Base-by-base conservation (phyloP, 805 yeast genomes). In the Yamadazyma olivae region DNA sequence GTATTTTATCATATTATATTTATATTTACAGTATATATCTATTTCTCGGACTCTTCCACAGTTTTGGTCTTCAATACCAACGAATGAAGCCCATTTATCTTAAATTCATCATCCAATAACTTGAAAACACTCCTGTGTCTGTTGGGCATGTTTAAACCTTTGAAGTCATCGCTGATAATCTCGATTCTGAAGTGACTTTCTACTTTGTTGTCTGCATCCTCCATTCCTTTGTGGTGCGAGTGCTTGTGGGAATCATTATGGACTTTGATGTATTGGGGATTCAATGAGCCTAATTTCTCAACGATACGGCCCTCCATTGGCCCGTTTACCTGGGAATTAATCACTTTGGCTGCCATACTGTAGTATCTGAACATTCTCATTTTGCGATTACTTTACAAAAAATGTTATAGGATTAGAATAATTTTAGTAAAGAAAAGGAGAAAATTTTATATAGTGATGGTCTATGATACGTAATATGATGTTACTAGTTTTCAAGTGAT, bases 201-300 rank as follows among this genome's bases (percentile, higher is more conserved):
- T 2, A 74, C 70, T 12, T 65, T 69, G 57, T 88, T 88, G 2
- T 71, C 47, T 6, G 90, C 87, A 3, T 82, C 88, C 35, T 79
- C 72, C 65, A 87, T 73, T 2, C 95, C 89, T 39, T 79, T 81
- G 57, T 91, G 98, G 45, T 86, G 90, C 2, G 89, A 77, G 59
- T 91, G 98, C 54, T 84, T 84, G 59, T 78, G 79, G 5, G 96
- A 86, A 59, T 91, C 97, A 56, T 91, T 91, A 39, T 65, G 67
- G 5, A 91, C 71, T 21, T 64, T 71, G 45, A 75, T 67, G 46
- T 44, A 57, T 6, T 53, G 51, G 16, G 77, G 95, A 44, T 62
- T 50, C 32, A 70, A 70, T 3, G 41, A 17, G 9, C 33, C 28
- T 13, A 44, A 35, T 22, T 41, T 41, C n/a, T 15, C 23, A 15